These are phyloP conservation scores for Aspergillus funiculosus DNA, from an alignment of 495 filamentous ascomycete genomes.

Conservation along the genomic window DNA sequence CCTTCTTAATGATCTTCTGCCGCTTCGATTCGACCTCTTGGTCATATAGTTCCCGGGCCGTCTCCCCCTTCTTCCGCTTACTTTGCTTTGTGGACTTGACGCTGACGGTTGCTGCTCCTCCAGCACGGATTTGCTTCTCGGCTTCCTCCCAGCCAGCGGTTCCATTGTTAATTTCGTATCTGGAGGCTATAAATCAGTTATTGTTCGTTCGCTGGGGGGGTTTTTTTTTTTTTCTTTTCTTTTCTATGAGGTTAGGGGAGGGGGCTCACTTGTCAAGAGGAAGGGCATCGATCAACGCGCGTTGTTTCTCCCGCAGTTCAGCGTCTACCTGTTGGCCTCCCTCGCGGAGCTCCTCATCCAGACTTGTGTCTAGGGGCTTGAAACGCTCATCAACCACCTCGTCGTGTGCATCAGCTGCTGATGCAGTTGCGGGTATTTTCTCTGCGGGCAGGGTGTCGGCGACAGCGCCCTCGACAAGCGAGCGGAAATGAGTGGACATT, in stretches of 20 bases:
- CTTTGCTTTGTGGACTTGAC: slow-evolving; percentile 62
- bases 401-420: slow-evolving; percentile 55
- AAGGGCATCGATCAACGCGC: slow-evolving; percentile 79
- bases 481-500: slow-evolving; percentile 67
- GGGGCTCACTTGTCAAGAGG: slow-evolving; percentile 76
- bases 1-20: slow-evolving; percentile 49
- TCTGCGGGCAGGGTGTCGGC: slow-evolving; percentile 60
- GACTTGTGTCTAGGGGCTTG: slow-evolving; percentile 58
- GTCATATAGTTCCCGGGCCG: slow-evolving; percentile 49
- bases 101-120: slow-evolving; percentile 68
- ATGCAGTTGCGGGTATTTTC: slow-evolving; percentile 47
- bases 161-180: slow-evolving; percentile 75
- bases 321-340: slow-evolving; percentile 69
- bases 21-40: slow-evolving; percentile 44
- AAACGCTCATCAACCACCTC: slow-evolving; percentile 57
- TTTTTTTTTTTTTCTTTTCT: not conserved
- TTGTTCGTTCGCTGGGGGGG: slow-evolving; percentile 31
- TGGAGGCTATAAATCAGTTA: slow-evolving; percentile 45
- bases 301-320: slow-evolving; percentile 68
- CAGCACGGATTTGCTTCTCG: slow-evolving; percentile 64
- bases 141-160: slow-evolving; percentile 72
- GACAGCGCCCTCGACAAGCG: slow-evolving; percentile 67
- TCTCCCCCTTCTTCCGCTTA: slow-evolving; percentile 75
- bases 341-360: slow-evolving; percentile 83
- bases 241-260: not conserved